Evolutionary conservation across 345 rosid genomes (phyloP).

Genomic region (Hibiscus syriacus): DNA sequence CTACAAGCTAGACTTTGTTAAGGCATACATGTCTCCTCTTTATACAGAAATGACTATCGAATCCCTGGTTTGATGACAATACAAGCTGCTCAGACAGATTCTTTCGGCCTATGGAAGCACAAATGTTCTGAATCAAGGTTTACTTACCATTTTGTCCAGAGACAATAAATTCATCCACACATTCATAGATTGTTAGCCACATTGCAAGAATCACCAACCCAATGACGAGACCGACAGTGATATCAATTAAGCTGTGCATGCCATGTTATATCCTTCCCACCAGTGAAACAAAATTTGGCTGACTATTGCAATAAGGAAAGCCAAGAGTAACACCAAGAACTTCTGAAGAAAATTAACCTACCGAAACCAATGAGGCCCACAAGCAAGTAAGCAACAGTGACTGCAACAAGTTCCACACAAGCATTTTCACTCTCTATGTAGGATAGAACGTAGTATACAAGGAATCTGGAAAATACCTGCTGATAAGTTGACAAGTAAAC

Average conservation of each 20-base stretch:
- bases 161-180: slow-evolving; percentile 59
- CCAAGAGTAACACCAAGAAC: neutral
- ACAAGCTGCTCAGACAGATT: neutral
- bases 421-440: slow-evolving; percentile 19
- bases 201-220: slow-evolving; percentile 62
- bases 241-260: slow-evolving; percentile 88
- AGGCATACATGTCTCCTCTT: neutral
- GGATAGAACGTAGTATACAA: neutral
- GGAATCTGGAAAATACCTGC: neutral
- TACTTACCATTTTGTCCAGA: slow-evolving; percentile 73
- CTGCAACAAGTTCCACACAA: slow-evolving; percentile 39
- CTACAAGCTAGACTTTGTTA: neutral
- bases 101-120: neutral
- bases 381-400: slow-evolving; percentile 43
- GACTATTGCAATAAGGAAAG: slow-evolving; percentile 1
- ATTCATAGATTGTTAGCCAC: slow-evolving; percentile 58
- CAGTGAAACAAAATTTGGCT: slow-evolving; percentile 28
- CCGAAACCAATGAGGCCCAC: slow-evolving; percentile 67
- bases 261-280: slow-evolving; percentile 96
- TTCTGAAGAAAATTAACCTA: slow-evolving; percentile 27
- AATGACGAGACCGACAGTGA: slow-evolving; percentile 61
- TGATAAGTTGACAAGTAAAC: neutral
- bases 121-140: neutral
- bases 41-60: neutral
- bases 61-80: neutral